Evolutionary conservation across 2,329 filamentous ascomycete genomes (phyloP).

Genomic region (Fusarium oxysporum): DNA sequence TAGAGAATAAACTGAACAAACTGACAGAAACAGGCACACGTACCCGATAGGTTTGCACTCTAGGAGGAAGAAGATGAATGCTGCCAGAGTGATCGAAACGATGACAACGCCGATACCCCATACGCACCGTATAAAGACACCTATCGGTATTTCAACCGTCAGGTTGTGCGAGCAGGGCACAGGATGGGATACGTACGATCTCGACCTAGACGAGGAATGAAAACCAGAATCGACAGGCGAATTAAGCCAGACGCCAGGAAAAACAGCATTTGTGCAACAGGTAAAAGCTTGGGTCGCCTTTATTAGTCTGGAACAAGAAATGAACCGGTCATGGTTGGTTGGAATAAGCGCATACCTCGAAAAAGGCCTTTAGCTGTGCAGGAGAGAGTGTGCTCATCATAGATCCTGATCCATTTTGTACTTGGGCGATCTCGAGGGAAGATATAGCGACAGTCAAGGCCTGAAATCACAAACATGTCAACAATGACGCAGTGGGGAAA

Average conservation of each 20-base stretch:
- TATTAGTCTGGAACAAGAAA: neutral
- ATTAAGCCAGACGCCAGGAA: neutral
- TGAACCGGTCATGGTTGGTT: rapidly evolving
- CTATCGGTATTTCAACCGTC: rapidly evolving
- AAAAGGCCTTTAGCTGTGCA: neutral
- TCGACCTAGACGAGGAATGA: neutral
- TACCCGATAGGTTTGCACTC: neutral
- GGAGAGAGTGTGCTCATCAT: neutral
- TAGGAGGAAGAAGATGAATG: neutral
- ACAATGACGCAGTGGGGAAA: rapidly evolving
- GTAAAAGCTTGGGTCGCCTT: neutral
- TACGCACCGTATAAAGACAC: neutral
- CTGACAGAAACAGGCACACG: rapidly evolving
- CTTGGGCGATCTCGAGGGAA: neutral
- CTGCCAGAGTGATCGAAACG: neutral
- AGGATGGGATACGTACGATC: neutral
- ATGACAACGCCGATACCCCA: neutral
- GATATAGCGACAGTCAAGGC: neutral
- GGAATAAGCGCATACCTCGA: neutral
- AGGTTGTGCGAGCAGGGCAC: rapidly evolving
- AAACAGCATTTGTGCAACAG: neutral
- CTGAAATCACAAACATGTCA: rapidly evolving
- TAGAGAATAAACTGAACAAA: rapidly evolving
- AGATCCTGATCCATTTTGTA: neutral
- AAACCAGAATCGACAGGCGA: neutral